Evolutionary conservation across 2,329 filamentous ascomycete species (phyloP).

Genomic region (Alternaria sp.): DNA sequence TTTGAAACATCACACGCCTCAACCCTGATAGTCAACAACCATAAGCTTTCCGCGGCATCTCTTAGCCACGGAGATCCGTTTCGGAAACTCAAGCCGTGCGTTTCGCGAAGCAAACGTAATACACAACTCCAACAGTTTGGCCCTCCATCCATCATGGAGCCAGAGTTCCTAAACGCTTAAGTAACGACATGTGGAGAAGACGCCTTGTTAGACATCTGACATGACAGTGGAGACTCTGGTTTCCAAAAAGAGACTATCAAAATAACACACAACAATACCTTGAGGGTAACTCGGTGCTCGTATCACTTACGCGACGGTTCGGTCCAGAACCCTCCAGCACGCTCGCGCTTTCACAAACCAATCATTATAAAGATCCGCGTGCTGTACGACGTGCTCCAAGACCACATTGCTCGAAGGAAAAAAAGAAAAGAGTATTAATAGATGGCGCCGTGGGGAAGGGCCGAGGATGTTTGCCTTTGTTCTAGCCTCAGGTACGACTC

Average conservation of each 20-base stretch:
- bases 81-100: slow-evolving; percentile 3
- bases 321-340: slow-evolving; percentile 8
- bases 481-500: slow-evolving; percentile 9
- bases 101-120: slow-evolving; percentile 7
- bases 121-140: slow-evolving; percentile 4
- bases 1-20: slow-evolving; percentile 1
- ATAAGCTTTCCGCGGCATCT: slow-evolving; percentile 10
- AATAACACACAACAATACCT: background rate
- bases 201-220: slow-evolving; percentile 5
- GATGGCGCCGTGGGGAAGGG: background rate
- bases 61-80: slow-evolving; percentile 4
- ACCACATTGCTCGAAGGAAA: background rate
- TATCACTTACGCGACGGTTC: background rate
- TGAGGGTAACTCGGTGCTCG: background rate
- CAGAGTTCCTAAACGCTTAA: background rate
- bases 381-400: background rate
- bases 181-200: background rate
- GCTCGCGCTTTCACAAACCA: background rate
- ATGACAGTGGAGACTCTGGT: background rate
- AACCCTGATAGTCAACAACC: slow-evolving; percentile 2
- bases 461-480: slow-evolving; percentile 5
- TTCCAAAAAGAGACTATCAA: background rate
- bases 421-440: slow-evolving; percentile 9
- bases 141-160: background rate
- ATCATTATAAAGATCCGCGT: background rate